These are phyloP conservation scores for Neurospora sp. DNA, from an alignment of 495 filamentous ascomycete species.

Conservation along the genomic window DNA sequence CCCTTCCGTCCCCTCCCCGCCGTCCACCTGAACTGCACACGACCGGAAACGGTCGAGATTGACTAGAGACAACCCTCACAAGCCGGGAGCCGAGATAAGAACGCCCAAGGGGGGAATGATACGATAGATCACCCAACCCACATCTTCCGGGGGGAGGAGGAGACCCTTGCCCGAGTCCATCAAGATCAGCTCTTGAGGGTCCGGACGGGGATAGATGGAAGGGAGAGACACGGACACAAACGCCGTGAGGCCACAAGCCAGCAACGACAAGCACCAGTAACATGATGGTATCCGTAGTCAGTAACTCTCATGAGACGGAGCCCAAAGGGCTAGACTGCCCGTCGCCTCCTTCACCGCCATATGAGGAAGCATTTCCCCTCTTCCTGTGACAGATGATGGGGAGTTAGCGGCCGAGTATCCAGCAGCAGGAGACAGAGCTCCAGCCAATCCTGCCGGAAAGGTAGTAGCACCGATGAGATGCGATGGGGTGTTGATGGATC, in stretches of 20 bases:
- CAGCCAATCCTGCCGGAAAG: neutral
- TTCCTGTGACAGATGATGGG: neutral
- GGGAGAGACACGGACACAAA: neutral
- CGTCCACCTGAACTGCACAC: neutral
- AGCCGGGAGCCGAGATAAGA: neutral
- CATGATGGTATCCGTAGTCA: neutral
- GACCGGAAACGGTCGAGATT: neutral
- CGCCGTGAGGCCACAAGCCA: neutral
- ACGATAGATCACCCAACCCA: neutral
- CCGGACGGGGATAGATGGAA: neutral
- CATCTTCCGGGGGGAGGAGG: neutral
- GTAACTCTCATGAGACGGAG: neutral
- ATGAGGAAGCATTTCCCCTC: constrained; percentile 2
- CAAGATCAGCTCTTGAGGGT: neutral
- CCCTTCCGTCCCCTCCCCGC: neutral
- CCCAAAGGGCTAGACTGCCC: neutral
- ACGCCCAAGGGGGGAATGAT: neutral
- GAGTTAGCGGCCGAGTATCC: neutral
- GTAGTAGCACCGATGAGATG: neutral
- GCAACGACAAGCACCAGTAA: neutral
- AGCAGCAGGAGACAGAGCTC: neutral
- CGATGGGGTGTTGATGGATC: neutral
- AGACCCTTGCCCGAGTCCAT: neutral
- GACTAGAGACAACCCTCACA: neutral
- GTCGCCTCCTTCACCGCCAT: constrained; percentile 12